Percentiles rank a stretch among this genome's conserved stretches.
phyloP scores from a whole-genome alignment of 139 green algal genomes.

The Coelastrella sp. region DNA sequence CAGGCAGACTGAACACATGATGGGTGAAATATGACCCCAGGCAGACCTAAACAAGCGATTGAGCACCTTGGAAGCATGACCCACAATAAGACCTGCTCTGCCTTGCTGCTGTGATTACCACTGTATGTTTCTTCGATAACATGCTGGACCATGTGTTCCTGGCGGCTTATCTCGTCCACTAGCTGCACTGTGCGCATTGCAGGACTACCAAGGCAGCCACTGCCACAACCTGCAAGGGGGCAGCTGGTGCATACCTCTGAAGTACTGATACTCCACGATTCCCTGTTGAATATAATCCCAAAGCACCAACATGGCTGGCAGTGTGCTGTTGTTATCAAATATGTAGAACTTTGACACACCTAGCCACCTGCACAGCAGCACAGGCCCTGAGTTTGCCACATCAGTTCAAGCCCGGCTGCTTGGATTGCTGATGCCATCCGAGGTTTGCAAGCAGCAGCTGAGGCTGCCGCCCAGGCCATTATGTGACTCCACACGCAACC shows the following conservation, averaged over 20 bases:
- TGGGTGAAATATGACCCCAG: no score
- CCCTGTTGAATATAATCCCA: slow-evolving; percentile 50
- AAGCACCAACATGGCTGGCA: slow-evolving; percentile 50
- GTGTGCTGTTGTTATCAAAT: slow-evolving; percentile 56
- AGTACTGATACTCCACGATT: slow-evolving; percentile 54
- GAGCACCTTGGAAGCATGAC: no score
- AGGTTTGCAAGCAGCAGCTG: not conserved
- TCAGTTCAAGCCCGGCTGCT: not conserved
- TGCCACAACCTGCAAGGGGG: no score
- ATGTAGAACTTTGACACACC: slow-evolving; percentile 60
- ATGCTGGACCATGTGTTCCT: not conserved
- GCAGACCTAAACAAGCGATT: no score
- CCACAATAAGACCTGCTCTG: no score
- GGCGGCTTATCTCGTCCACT: not conserved
- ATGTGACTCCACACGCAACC: not conserved
- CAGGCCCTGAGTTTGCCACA: not conserved
- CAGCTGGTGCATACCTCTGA: slow-evolving; percentile 32
- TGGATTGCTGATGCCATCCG: not conserved
- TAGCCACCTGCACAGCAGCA: slow-evolving; percentile 38
- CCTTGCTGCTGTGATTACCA: no score
- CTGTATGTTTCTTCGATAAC: no score
- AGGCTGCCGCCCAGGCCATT: not conserved
- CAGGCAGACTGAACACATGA: no score
- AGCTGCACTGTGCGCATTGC: no score
- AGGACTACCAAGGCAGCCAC: no score